Evolutionary conservation across 371 early-diverging fungal genomes (phyloP).

Genomic region (Mortierella sp.): DNA sequence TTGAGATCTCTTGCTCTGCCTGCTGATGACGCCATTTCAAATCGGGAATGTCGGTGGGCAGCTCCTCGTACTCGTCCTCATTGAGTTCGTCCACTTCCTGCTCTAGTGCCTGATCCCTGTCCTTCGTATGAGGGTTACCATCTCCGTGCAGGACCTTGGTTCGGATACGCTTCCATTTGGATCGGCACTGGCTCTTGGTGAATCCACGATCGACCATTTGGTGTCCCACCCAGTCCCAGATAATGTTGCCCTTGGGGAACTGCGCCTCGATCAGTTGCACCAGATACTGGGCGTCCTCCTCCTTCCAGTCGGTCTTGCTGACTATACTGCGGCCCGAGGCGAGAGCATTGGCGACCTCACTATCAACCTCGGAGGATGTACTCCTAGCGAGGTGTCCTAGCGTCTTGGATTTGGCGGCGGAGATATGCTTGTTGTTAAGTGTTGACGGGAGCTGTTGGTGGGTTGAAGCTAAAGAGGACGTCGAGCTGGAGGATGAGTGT

Average conservation of each 20-base stretch:
- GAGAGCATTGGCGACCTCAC: slow-evolving; percentile 47
- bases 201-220: slow-evolving; percentile 50
- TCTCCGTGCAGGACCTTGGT: slow-evolving; percentile 49
- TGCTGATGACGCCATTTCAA: slow-evolving; percentile 21
- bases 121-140: slow-evolving; percentile 25
- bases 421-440: slow-evolving; percentile 34
- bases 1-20: background rate
- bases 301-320: slow-evolving; percentile 58
- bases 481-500: slow-evolving; percentile 47
- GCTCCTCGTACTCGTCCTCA: slow-evolving; percentile 44
- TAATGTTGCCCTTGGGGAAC: slow-evolving; percentile 56
- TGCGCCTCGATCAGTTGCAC: slow-evolving; percentile 49
- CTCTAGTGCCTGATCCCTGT: slow-evolving; percentile 25
- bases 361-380: slow-evolving; percentile 55
- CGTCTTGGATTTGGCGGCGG: slow-evolving; percentile 43
- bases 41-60: slow-evolving; percentile 11
- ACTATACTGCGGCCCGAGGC: slow-evolving; percentile 58
- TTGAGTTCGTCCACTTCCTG: slow-evolving; percentile 47
- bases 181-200: slow-evolving; percentile 53
- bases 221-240: slow-evolving; percentile 58
- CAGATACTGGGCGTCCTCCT: slow-evolving; percentile 50
- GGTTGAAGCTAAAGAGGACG: slow-evolving; percentile 31
- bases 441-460: slow-evolving; percentile 14
- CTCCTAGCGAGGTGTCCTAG: slow-evolving; percentile 50
- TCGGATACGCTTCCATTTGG: slow-evolving; percentile 56